Conservation (phyloP, 108 stramenopile species). For the Cyclotella baltica region DNA sequence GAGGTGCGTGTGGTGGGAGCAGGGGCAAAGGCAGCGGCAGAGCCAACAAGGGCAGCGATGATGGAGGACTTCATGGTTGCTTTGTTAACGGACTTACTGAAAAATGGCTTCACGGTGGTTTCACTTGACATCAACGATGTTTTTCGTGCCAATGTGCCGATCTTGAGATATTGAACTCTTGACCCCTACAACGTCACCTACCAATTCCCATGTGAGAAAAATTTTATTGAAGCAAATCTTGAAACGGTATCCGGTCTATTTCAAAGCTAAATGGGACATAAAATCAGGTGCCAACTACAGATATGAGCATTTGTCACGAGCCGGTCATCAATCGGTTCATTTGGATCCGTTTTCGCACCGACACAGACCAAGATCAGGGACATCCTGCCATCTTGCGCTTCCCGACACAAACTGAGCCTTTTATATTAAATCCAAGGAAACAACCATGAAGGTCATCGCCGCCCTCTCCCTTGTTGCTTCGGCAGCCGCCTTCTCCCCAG, state of each 20-base stretch:
- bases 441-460: conserved; percentile 36
- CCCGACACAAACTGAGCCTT: too few relatives aligned
- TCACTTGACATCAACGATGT: background rate
- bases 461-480: conserved; percentile 28
- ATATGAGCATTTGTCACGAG: too few relatives aligned
- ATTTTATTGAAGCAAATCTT: conserved; percentile 5
- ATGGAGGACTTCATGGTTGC: conserved; percentile 71
- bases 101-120: background rate
- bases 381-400: background rate
- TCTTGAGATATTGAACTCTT: too few relatives aligned
- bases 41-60: conserved; percentile 47
- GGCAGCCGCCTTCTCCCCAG: conserved; percentile 22
- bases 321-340: too few relatives aligned
- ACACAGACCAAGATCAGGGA: too few relatives aligned
- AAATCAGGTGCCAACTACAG: background rate
- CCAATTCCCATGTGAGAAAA: too few relatives aligned
- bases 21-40: conserved; percentile 56
- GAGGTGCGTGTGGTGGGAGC: conserved; percentile 32
- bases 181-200: too few relatives aligned
- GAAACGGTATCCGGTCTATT: background rate
- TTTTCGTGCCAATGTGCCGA: too few relatives aligned
- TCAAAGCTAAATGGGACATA: background rate
- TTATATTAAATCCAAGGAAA: conserved; percentile 1
- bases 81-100: background rate
- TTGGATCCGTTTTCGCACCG: too few relatives aligned